phyloP scores from a whole-genome alignment of 805 yeast species.

The Hyphopichia homilentoma region DNA sequence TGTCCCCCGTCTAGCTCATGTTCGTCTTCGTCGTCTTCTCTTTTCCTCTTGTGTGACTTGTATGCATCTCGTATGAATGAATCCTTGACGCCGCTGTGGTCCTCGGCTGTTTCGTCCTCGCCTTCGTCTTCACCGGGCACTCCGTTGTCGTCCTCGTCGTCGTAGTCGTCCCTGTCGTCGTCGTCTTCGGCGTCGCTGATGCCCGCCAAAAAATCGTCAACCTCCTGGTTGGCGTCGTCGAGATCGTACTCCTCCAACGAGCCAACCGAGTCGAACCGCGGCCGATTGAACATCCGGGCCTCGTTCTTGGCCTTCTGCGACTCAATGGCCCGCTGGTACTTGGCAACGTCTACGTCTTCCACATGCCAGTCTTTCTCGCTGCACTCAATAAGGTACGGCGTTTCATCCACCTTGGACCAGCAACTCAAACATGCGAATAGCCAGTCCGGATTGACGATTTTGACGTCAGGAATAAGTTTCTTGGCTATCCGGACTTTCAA shows the following conservation, averaged over 20 bases:
- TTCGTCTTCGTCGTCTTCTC: slow-evolving; percentile 4
- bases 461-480: slow-evolving; percentile 54
- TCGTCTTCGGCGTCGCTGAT: slow-evolving; percentile 35
- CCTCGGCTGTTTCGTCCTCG: slow-evolving; percentile 6
- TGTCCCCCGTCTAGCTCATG: slow-evolving; percentile 3
- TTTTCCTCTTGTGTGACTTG: slow-evolving; percentile 1
- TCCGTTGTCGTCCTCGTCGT: slow-evolving; percentile 16
- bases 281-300: slow-evolving; percentile 13
- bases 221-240: slow-evolving; percentile 42
- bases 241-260: slow-evolving; percentile 35
- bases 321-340: slow-evolving; percentile 33
- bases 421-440: slow-evolving; percentile 75
- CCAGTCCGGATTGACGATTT: slow-evolving; percentile 92
- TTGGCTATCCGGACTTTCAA: slow-evolving; percentile 80
- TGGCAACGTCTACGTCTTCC: slow-evolving; percentile 42
- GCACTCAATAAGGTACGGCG: slow-evolving; percentile 52
- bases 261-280: slow-evolving; percentile 29
- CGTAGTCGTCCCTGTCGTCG: slow-evolving; percentile 25
- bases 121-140: slow-evolving; percentile 16
- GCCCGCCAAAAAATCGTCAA: slow-evolving; percentile 46
- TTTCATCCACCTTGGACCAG: slow-evolving; percentile 72
- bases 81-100: slow-evolving; percentile 4
- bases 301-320: slow-evolving; percentile 14
- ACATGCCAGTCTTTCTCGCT: slow-evolving; percentile 43
- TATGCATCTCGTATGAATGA: slow-evolving; percentile 2